These are phyloP conservation scores for Penicillium flavigenum DNA, from an alignment of 495 filamentous ascomycete genomes.

Conservation along the genomic window DNA sequence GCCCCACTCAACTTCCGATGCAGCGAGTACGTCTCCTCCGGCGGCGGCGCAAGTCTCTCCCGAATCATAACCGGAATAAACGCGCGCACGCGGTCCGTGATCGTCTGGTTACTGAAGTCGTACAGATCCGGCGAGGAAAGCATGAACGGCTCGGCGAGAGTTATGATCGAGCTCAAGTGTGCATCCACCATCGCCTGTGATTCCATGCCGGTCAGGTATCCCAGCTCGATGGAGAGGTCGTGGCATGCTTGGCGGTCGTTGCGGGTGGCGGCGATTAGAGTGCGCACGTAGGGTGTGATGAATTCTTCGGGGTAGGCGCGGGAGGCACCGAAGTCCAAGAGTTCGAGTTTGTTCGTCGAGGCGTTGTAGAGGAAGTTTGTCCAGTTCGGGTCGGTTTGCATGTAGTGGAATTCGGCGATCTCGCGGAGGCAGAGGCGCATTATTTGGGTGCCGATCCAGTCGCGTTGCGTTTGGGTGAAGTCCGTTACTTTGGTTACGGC, in stretches of 20 bases:
- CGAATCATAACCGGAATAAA: conserved; percentile 90
- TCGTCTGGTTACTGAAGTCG: conserved; percentile 90
- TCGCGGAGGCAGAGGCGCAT: conserved; percentile 91
- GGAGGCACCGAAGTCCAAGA: conserved; percentile 93
- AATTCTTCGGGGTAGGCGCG: conserved; percentile 80
- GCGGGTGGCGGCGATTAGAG: conserved; percentile 74
- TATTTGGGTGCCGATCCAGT: conserved; percentile 90
- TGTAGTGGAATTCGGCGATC: conserved; percentile 89
- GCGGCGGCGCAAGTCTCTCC: conserved; percentile 84
- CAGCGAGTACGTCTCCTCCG: conserved; percentile 96
- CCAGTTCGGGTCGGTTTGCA: conserved; percentile 99
- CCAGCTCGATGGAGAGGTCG: conserved; percentile 73
- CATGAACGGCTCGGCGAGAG: conserved; percentile 89
- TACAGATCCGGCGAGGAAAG: conserved; percentile 75
- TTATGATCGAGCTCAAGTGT: conserved; percentile 76
- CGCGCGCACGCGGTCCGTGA: conserved; percentile 83
- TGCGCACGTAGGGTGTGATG: conserved; percentile 70
- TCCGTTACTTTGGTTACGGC: conserved; percentile 80
- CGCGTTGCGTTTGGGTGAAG: conserved; percentile 76
- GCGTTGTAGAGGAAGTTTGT: conserved; percentile 97
- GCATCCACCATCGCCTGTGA: conserved; percentile 80
- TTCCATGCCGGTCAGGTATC: conserved; percentile 91
- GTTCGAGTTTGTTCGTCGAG: conserved; percentile 69
- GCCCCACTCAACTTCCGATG: conserved; percentile 96
- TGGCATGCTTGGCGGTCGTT: conserved; percentile 62